Conservation (phyloP, 2,329 filamentous ascomycete genomes). For the Camillea tinctor region DNA sequence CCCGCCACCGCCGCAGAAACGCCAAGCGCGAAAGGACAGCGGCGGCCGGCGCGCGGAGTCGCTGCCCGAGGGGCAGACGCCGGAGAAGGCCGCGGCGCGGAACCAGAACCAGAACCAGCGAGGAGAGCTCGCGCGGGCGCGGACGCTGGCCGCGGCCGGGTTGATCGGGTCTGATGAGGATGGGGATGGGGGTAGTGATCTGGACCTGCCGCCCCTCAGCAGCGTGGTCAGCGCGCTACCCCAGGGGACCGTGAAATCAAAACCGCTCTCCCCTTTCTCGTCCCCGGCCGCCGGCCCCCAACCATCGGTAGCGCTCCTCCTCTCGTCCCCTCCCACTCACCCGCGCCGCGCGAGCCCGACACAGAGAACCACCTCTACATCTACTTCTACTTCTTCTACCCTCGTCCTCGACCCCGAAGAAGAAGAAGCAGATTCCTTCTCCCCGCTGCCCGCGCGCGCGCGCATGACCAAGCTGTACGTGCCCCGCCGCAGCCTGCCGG, state of each 20-base stretch:
- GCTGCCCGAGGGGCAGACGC: constrained; percentile 19
- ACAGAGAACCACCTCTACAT: no score
- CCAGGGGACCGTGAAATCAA: not conserved
- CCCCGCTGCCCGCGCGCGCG: constrained; percentile 11
- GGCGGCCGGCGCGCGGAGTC: constrained; percentile 30
- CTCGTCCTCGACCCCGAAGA: no score
- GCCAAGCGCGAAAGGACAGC: constrained; percentile 13
- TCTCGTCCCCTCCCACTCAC: not conserved
- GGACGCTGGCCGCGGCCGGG: constrained; percentile 20
- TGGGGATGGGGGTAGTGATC: constrained; percentile 15
- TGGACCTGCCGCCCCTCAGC: constrained; percentile 27
- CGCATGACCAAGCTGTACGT: constrained; percentile 39
- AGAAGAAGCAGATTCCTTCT: constrained; percentile 6
- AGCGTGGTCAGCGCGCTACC: constrained; percentile 13
- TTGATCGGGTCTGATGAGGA: constrained; percentile 17
- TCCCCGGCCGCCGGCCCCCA: not conserved
- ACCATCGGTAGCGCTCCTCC: not conserved
- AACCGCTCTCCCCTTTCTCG: not conserved
- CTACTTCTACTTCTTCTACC: no score
- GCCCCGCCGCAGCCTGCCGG: constrained; percentile 36
- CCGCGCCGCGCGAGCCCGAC: not conserved
- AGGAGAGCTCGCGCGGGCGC: constrained; percentile 18
- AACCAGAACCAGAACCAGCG: not conserved
- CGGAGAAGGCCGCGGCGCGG: constrained; percentile 4
- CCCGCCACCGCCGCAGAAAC: not conserved